Evolutionary conservation across 2,329 filamentous ascomycete species (phyloP).

Genomic region (Fusarium anthophilum): DNA sequence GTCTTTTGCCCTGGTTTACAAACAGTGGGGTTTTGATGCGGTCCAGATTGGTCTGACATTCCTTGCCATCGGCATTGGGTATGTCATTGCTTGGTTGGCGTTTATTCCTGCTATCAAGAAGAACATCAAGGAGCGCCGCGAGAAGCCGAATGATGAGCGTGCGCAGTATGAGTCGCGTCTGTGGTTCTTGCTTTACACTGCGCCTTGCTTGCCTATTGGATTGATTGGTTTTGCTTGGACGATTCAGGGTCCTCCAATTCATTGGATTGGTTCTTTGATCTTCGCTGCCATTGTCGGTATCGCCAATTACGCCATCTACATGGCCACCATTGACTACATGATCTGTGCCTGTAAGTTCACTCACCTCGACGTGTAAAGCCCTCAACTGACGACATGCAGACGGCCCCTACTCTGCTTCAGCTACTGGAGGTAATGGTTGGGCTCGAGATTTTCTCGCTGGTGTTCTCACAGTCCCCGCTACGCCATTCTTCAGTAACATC

Average conservation of each 20-base stretch:
- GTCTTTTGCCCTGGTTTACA: conserved; percentile 73
- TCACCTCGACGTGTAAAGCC: accelerated
- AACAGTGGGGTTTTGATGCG: conserved; percentile 71
- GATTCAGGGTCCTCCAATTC: conserved; percentile 68
- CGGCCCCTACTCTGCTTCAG: conserved; percentile 76
- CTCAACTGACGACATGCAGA: conserved; percentile 5
- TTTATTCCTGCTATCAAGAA: conserved; percentile 67
- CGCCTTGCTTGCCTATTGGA: conserved; percentile 70
- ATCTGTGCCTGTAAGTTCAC: conserved; percentile 37
- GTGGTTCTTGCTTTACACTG: conserved; percentile 70
- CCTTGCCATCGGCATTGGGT: conserved; percentile 73
- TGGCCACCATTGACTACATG: conserved; percentile 83
- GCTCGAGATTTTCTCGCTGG: conserved; percentile 78
- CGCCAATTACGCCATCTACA: conserved; percentile 79
- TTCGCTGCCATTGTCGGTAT: conserved; percentile 74
- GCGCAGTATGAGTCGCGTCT: conserved; percentile 77
- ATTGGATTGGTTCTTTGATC: conserved; percentile 75
- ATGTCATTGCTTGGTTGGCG: conserved; percentile 67
- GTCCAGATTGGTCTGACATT: conserved; percentile 69
- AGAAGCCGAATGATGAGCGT: conserved; percentile 62
- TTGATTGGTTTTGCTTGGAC: conserved; percentile 77
- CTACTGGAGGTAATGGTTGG: conserved; percentile 80
- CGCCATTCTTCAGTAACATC: conserved; percentile 71
- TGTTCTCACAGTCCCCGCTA: conserved; percentile 73
- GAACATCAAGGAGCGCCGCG: conserved; percentile 61